A percentile compares a stretch with the other conserved stretches of the same genome.
phyloP scores from a whole-genome alignment of 1,284 basidiomycete genomes.

The Pyrrhoderma lamaoense region DNA sequence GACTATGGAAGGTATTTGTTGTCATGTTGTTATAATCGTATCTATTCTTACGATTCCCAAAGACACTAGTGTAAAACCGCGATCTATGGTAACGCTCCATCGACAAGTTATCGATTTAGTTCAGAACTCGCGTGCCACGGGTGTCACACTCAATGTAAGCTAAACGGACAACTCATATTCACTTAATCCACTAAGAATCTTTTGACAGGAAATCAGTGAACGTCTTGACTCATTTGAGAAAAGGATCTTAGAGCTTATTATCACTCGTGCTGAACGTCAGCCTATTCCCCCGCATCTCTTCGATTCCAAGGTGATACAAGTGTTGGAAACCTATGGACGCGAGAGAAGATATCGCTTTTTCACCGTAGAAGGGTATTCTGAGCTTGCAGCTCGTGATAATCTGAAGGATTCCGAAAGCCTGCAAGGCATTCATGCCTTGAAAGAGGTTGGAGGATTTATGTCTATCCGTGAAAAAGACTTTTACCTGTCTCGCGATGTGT shows the following conservation, averaged over 20 bases:
- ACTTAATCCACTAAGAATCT: conserved; percentile 13
- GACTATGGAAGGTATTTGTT: conserved; percentile 5
- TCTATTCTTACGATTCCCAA: neutral
- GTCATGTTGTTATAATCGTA: neutral
- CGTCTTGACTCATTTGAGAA: conserved; percentile 65
- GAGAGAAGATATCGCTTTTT: conserved; percentile 77
- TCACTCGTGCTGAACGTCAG: conserved; percentile 56
- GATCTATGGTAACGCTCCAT: conserved; percentile 58
- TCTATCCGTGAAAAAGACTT: conserved; percentile 38
- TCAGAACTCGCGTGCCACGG: conserved; percentile 53
- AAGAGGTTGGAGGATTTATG: conserved; percentile 47
- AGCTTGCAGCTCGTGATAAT: conserved; percentile 49
- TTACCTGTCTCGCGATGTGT: conserved; percentile 38
- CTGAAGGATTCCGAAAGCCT: conserved; percentile 42
- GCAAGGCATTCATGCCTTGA: conserved; percentile 40
- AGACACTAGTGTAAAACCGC: conserved; percentile 29
- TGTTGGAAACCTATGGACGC: conserved; percentile 71
- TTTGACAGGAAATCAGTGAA: conserved; percentile 53
- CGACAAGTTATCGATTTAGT: conserved; percentile 68
- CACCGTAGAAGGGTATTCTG: conserved; percentile 53
- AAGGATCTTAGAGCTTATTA: conserved; percentile 71
- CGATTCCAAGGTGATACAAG: conserved; percentile 57
- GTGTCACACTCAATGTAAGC: conserved; percentile 64
- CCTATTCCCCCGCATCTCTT: conserved; percentile 59
- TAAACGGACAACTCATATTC: conserved; percentile 7